Base-by-base conservation (phyloP, 805 yeast genomes). In the Suhomyces vadensis region DNA sequence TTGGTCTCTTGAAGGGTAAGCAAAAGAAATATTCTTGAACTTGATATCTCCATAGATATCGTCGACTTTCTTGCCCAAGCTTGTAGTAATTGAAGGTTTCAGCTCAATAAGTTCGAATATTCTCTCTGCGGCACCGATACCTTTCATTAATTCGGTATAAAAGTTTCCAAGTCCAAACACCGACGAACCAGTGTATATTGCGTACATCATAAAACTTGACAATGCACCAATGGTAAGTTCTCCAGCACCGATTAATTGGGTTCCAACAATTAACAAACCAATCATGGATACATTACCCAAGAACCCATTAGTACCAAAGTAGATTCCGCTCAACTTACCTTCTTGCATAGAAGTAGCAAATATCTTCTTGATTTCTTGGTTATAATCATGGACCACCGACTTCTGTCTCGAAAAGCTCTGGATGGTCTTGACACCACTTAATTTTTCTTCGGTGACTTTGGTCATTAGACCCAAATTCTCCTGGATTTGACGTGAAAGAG, bases 131-230 rank as follows among this genome's bases (percentile, higher is more conserved):
- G 98, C 97, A 40, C 98, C 98, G 6, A 91, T 87, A 44, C 97
- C 98, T 68, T 92, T 92, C 97, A 92, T 92, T 46, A 92, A 70
- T 63, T 92, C 98, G 2, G 95, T 82, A 60, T 91, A 92, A 61
- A 92, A 92, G 56, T 86, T 87, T 0, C 96, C 92, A 14, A 92
- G 62, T 0, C 97, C 96, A 64, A 87, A 86, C 55, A 91, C 87
- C 6, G 97, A 88, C n/a, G 89, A 75, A 0, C 97, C 98, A 2
- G 96, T 86, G 63, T 87, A 92, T 1, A 88, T 88, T 0, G 97
- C 94, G 66, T 92, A 92, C 94, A 92, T 86, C 83, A 91, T 84
- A 63, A 90, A 92, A 40, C 95, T 85, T 5, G 96, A 85, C 35
- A 92, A 73, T 55, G 91, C 97, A 42, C 98, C 98, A 31, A 90